A percentile compares a stretch with the other conserved stretches of the same genome.
Conservation (phyloP, 2,329 filamentous ascomycete species). For the Alternaria arborescens region DNA sequence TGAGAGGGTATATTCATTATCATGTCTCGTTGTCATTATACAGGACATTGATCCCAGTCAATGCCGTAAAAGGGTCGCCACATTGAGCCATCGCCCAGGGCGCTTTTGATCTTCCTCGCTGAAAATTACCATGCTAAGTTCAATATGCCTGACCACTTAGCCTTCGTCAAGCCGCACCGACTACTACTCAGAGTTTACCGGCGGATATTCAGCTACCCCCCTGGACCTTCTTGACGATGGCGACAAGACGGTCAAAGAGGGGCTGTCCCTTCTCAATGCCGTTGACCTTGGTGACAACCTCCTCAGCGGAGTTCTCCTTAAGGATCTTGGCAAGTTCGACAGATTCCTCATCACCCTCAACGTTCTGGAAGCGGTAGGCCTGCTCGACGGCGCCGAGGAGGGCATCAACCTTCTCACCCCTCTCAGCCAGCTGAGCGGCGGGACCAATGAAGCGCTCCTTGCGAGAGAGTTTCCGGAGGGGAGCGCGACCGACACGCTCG, state of each 20-base stretch:
- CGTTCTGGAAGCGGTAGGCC: conserved; percentile 94
- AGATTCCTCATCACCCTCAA: conserved; percentile 90
- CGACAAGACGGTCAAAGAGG: conserved; percentile 77
- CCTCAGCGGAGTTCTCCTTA: conserved; percentile 74
- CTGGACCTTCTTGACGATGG: conserved; percentile 86
- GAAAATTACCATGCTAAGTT: conserved; percentile 10
- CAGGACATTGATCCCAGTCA: conserved; percentile 17
- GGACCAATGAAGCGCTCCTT: conserved; percentile 97
- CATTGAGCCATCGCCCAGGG: conserved; percentile 14
- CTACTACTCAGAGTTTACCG: conserved; percentile 23
- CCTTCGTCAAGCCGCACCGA: not conserved
- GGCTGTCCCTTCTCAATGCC: conserved; percentile 80
- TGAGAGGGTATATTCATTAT: conserved; percentile 24
- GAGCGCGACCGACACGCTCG: conserved; percentile 93
- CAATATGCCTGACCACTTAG: conserved; percentile 5
- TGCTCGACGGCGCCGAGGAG: conserved; percentile 88
- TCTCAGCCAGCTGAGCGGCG: conserved; percentile 86
- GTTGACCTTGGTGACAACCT: conserved; percentile 81
- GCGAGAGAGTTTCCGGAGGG: conserved; percentile 89
- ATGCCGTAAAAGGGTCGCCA: conserved; percentile 14
- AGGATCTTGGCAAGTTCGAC: conserved; percentile 86
- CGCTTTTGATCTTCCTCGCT: conserved; percentile 16
- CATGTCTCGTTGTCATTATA: conserved; percentile 29
- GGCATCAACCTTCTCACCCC: conserved; percentile 73
- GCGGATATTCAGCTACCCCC: conserved; percentile 29